phyloP scores from a whole-genome alignment of 306 rosid genomes.

The Vigna angularis region DNA sequence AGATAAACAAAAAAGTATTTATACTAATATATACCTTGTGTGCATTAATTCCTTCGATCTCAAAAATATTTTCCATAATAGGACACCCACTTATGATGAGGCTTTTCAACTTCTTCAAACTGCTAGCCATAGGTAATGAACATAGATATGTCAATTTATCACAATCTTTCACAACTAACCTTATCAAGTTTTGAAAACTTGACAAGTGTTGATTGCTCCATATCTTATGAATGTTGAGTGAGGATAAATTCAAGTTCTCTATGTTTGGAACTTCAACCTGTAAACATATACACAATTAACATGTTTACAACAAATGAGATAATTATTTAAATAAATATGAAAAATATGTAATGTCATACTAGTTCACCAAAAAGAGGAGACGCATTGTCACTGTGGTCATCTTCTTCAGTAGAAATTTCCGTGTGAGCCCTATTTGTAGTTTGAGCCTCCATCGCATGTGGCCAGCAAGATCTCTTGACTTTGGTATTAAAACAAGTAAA shows the following conservation, averaged over 20 bases:
- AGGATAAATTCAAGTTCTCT: conserved; percentile 37
- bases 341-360: neutral
- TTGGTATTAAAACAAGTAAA: neutral
- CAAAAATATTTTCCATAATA: conserved; percentile 35
- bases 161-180: conserved; percentile 16
- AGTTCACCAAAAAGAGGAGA: conserved; percentile 3
- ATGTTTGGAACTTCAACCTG: conserved; percentile 40
- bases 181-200: neutral
- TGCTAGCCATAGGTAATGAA: conserved; percentile 32
- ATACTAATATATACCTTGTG: conserved; percentile 1
- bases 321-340: neutral
- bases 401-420: neutral
- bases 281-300: neutral
- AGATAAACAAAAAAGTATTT: neutral
- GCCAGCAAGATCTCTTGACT: neutral
- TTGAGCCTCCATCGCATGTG: neutral
- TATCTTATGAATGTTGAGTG: neutral
- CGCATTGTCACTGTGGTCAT: neutral
- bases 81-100: conserved; percentile 36
- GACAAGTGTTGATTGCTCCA: neutral
- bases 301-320: neutral
- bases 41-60: neutral
- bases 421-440: neutral
- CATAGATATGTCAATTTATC: neutral
- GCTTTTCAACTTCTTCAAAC: conserved; percentile 40